Base-by-base conservation (phyloP, 257 asterid genomes). In the Forsythia suspensa region DNA sequence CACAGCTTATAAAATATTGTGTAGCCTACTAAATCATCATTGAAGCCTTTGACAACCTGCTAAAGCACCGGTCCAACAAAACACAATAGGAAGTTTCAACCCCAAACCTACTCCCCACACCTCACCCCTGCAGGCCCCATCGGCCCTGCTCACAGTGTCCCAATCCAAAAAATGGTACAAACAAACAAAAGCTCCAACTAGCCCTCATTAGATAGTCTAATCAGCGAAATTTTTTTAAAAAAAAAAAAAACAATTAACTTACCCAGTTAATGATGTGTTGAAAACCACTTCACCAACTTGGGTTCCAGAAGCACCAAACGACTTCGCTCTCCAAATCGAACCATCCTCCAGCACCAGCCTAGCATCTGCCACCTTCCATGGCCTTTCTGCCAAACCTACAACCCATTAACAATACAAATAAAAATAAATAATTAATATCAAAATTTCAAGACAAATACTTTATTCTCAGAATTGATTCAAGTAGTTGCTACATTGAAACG, bases 221-320 rank as follows among this genome's bases (percentile, higher is more conserved):
- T 41, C 24, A 24, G 0, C 24, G 44, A 4, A 41, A 2, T 41
- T 4, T 0, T 18, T 29, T 29, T 29, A 1, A 29, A 3, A 38
- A 2, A 34, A 66, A 0, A 21, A 24, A 24, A 24, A 0, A 36
- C 42, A 34, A 12, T 18, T 74, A 24, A 29, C 40, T 86, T 80
- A 95, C 99, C 99, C 99, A 2, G 98, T 92, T 79, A 95, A 85
- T 11, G 98, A 93, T 21, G 99, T 95, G 76, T 95, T 95, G 37
- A 95, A 95, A 80, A 95, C 99, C 61, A 95, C 99, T 90, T 95
- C 99, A 57, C 97, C 99, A 84, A 95, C 91, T 91, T 93, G 99
- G 74, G 99, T 95, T 76, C 98, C 99, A 43, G 95, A 82, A 74
- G 98, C 99, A 79, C 98, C 99, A 73, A 95, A 95, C 15, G 99